Percentiles rank a stretch among this genome's conserved stretches.
phyloP scores from a whole-genome alignment of 2,329 filamentous ascomycete species.

The Fusarium protoensiforme region DNA sequence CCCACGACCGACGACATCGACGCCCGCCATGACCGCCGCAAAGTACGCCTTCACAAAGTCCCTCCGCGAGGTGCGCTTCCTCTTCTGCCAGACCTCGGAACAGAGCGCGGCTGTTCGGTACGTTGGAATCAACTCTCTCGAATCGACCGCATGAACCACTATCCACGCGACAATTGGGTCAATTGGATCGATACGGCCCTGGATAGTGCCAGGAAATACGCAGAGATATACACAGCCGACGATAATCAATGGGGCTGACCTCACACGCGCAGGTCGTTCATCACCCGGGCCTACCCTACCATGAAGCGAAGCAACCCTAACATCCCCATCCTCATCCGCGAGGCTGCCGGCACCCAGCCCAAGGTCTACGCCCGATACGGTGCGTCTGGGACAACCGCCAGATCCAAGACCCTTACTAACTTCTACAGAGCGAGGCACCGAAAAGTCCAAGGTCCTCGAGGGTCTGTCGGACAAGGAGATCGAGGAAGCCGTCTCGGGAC shows the following conservation, averaged over 20 bases:
- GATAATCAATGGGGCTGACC: constrained; percentile 22
- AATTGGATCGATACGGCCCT: constrained; percentile 22
- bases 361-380: constrained; percentile 94
- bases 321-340: constrained; percentile 93
- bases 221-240: background rate
- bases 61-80: constrained; percentile 95
- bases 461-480: constrained; percentile 71
- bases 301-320: constrained; percentile 99
- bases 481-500: constrained; percentile 65
- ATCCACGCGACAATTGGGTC: constrained; percentile 2
- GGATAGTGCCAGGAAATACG: background rate
- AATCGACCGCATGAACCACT: background rate
- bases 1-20: background rate
- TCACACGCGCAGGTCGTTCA: constrained; percentile 76
- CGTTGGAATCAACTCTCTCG: constrained; percentile 43
- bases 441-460: constrained; percentile 68
- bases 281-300: constrained; percentile 90
- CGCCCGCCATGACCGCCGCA: constrained; percentile 75
- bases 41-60: constrained; percentile 92
- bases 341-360: constrained; percentile 86
- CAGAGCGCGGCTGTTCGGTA: constrained; percentile 91
- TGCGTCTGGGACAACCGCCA: constrained; percentile 51
- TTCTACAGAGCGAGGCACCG: constrained; percentile 62
- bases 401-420: constrained; percentile 8
- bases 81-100: constrained; percentile 95